Evolutionary conservation across 1,284 basidiomycete genomes (phyloP), one percentile per base, ranked within the genome.

Genomic region (Cryptococcus sp.): DNA sequence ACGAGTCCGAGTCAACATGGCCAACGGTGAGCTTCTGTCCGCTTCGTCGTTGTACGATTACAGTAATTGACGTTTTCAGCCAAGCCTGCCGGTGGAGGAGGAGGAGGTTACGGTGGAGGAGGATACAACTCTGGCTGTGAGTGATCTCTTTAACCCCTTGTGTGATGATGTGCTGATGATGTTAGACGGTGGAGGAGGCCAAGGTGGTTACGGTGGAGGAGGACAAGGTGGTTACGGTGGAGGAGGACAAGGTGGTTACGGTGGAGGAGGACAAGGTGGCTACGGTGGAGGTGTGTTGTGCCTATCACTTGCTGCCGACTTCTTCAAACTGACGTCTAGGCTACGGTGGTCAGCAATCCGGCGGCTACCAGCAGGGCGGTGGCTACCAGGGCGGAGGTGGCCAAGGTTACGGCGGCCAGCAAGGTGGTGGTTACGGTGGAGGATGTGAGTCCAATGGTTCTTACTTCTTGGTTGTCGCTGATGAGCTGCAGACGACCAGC

Each of bases 1-100:
- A 62, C 82, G 87, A 62, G 85, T 97, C 70, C 75, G 77, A 74
- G 92, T 97, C 56, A 97, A 97, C 79, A 77, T 95, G 59, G 93
- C 93, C 59, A 97, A 95, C 72, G 85, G n/a, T n/a, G n/a, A n/a
- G n/a, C n/a, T n/a, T n/a, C n/a, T n/a, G n/a, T n/a, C n/a, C n/a
- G n/a, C n/a, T n/a, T n/a, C n/a, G n/a, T n/a, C n/a, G n/a, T n/a
- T n/a, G n/a, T n/a, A n/a, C n/a, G n/a, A n/a, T n/a, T n/a, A n/a
- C n/a, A n/a, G n/a, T n/a, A n/a, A n/a, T n/a, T n/a, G n/a, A n/a
- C n/a, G n/a, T n/a, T n/a, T n/a, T n/a, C n/a, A n/a, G n/a, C 88
- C 49, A 83, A 87, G 60, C 78, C 79, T 52, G 79, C 79, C 34
- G 76, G 78, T 46, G 76, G 77, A 46, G 64, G 70, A 48, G 65